phyloP scores from a whole-genome alignment of 257 asterid genomes.

The Buddleja alternifolia region DNA sequence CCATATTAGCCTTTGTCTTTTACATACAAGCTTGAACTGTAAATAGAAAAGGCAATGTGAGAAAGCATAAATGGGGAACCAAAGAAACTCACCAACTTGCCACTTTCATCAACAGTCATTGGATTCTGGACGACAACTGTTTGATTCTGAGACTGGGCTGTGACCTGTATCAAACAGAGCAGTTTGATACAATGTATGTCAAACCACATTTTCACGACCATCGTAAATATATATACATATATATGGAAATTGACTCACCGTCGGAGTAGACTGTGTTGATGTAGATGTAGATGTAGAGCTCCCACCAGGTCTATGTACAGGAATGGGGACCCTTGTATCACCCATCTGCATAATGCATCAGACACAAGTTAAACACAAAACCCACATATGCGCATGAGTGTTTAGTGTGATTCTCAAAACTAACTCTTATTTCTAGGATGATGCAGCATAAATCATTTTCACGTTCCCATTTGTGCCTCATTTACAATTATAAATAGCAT shows the following conservation, averaged over 20 bases:
- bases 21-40: neutral
- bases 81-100: slow-evolving; percentile 53
- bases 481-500: too few species aligned
- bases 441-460: too few species aligned
- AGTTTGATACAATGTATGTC: neutral
- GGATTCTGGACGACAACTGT: slow-evolving; percentile 77
- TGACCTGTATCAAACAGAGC: slow-evolving; percentile 41
- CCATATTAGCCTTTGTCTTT: neutral
- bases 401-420: neutral
- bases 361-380: slow-evolving; percentile 9
- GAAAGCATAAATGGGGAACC: too few species aligned
- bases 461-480: too few species aligned
- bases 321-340: slow-evolving; percentile 44
- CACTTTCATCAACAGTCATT: slow-evolving; percentile 60
- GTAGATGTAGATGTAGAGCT: slow-evolving; percentile 50
- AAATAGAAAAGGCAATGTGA: too few species aligned
- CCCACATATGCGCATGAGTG: neutral
- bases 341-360: slow-evolving; percentile 36
- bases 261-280: slow-evolving; percentile 40
- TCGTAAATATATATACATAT: neutral
- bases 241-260: slow-evolving; percentile 36
- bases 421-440: neutral
- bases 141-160: slow-evolving; percentile 48
- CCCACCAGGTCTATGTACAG: slow-evolving; percentile 43
- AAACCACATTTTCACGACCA: neutral